These are phyloP conservation scores for Colletotrichum sp. DNA, from an alignment of 2,329 filamentous ascomycete genomes.

Conservation along the genomic window DNA sequence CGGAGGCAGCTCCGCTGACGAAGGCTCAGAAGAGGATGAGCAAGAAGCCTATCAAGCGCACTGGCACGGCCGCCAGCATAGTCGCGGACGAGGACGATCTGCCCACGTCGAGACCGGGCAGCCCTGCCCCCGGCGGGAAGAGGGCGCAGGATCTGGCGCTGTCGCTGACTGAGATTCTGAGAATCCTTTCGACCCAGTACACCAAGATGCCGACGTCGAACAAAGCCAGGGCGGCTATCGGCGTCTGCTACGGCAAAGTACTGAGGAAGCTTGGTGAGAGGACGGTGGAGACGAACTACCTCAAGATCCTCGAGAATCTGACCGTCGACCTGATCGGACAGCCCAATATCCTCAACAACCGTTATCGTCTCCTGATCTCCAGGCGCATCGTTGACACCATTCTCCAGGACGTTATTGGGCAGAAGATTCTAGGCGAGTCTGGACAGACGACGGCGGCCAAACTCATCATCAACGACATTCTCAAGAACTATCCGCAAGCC, in stretches of 20 bases:
- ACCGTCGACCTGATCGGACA: conserved; percentile 82
- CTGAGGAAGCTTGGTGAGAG: conserved; percentile 80
- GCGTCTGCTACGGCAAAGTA: conserved; percentile 85
- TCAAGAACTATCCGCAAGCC: conserved; percentile 94
- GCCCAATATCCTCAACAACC: conserved; percentile 77
- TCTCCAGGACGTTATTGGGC: conserved; percentile 82
- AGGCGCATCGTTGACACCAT: conserved; percentile 85
- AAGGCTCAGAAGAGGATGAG: conserved; percentile 79
- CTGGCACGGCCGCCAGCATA: conserved; percentile 63
- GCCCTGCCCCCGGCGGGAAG: conserved; percentile 71
- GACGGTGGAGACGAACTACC: conserved; percentile 83
- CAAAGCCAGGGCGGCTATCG: conserved; percentile 80
- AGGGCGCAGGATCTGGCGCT: conserved; percentile 77
- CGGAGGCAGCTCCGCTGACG: conserved; percentile 49
- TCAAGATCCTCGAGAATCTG: conserved; percentile 80
- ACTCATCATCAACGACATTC: conserved; percentile 81
- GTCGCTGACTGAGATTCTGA: conserved; percentile 78
- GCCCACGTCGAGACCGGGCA: conserved; percentile 66
- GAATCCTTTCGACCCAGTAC: conserved; percentile 81
- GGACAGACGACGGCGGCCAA: conserved; percentile 85
- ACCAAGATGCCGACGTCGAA: conserved; percentile 80
- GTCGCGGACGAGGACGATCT: conserved; percentile 78
- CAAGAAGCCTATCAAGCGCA: conserved; percentile 60
- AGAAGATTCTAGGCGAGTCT: conserved; percentile 84
- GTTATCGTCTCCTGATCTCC: conserved; percentile 85